These are phyloP conservation scores for Monocercomonoides exilis DNA, from an alignment of 78 protist species.

Conservation along the genomic window DNA sequence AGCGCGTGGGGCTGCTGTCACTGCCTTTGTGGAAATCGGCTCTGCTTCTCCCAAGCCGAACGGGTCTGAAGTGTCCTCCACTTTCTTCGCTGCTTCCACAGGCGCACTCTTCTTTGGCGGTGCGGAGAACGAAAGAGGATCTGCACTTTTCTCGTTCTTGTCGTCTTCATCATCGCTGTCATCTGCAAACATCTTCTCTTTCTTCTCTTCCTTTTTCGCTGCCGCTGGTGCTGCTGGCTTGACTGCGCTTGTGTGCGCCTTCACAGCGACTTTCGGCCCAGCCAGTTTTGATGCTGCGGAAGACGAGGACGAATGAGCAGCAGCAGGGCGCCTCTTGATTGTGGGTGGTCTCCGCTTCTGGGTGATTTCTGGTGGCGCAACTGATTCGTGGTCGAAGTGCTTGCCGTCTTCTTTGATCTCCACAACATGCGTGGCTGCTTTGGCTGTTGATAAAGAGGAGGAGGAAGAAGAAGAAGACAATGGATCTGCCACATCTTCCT, in stretches of 20 bases:
- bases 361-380: background rate
- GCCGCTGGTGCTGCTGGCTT: background rate
- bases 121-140: too few species aligned
- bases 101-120: too few species aligned
- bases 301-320: background rate
- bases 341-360: background rate
- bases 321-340: background rate
- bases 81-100: too few species aligned
- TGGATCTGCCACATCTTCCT: background rate
- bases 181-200: background rate
- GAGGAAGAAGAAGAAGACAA: too few species aligned
- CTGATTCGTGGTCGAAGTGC: background rate
- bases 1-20: too few species aligned
- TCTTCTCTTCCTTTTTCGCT: background rate
- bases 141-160: background rate
- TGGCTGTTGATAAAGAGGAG: too few species aligned
- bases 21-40: too few species aligned
- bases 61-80: too few species aligned
- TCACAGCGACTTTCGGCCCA: background rate
- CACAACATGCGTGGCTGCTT: background rate
- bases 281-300: background rate
- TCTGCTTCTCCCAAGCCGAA: too few species aligned
- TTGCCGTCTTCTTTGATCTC: background rate
- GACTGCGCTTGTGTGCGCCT: background rate
- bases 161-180: background rate